These are phyloP conservation scores for Neoscytalidium dimidiatum DNA, from an alignment of 2,329 filamentous ascomycete genomes.

Conservation along the genomic window DNA sequence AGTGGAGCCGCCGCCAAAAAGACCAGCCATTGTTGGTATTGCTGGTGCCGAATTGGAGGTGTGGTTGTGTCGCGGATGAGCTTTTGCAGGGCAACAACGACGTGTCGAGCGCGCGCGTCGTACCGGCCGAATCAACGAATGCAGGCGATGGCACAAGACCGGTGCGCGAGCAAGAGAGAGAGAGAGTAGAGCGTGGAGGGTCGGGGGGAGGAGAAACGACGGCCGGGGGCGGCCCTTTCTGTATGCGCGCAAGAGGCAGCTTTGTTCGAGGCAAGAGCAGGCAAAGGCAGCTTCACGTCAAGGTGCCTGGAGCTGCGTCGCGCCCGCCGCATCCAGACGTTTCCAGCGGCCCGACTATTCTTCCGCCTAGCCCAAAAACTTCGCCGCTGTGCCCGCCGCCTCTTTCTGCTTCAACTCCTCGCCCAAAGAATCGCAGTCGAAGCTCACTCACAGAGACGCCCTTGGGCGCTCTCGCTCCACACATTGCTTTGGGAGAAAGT, in stretches of 20 bases:
- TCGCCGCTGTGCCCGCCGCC: not conserved
- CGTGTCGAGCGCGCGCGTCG: slow-evolving; percentile 8
- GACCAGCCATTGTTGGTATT: slow-evolving; percentile 56
- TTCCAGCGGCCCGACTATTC: slow-evolving; percentile 10
- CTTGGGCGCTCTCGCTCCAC: slow-evolving; percentile 37
- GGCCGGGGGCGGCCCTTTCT: slow-evolving; percentile 10
- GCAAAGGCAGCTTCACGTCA: slow-evolving; percentile 14
- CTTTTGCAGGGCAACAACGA: slow-evolving; percentile 20
- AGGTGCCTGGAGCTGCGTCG: slow-evolving; percentile 14
- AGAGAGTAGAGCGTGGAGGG: not conserved
- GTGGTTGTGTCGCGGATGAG: slow-evolving; percentile 21
- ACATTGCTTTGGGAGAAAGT: slow-evolving; percentile 99
- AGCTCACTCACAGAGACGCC: slow-evolving; percentile 82
- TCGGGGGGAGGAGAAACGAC: not conserved
- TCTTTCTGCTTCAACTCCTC: slow-evolving; percentile 68
- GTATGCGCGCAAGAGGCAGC: slow-evolving; percentile 4
- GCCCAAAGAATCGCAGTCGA: slow-evolving; percentile 99
- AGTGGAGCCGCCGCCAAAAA: slow-evolving; percentile 56
- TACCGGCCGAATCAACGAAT: not conserved
- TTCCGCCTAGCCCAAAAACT: not conserved
- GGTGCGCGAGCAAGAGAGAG: not conserved
- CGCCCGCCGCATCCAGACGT: slow-evolving; percentile 1
- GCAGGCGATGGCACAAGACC: not conserved
- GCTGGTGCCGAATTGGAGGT: slow-evolving; percentile 23
- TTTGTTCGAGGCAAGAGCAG: slow-evolving; percentile 8